Conservation (phyloP, 1,284 basidiomycete genomes). For the Trichosporon ovoides region DNA sequence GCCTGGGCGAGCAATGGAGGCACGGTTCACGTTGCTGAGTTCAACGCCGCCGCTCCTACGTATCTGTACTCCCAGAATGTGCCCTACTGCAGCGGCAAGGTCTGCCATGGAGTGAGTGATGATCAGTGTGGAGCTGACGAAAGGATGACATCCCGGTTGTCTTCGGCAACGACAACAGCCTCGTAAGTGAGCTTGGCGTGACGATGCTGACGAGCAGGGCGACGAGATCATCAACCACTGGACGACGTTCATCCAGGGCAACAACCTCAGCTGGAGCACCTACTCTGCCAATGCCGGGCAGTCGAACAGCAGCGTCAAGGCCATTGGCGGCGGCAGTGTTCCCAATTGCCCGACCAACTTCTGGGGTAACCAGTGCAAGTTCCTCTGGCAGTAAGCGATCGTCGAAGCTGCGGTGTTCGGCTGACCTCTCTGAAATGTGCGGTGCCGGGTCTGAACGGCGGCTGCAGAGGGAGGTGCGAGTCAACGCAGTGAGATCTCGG, state of each 20-base stretch:
- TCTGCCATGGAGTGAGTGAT: conserved; percentile 31
- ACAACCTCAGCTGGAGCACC: conserved; percentile 9
- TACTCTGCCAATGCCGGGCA: conserved; percentile 8
- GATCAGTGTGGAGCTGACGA: background rate
- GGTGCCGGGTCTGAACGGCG: too few relatives aligned
- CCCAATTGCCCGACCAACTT: conserved; percentile 25
- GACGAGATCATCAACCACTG: conserved; percentile 23
- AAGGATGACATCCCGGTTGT: conserved; percentile 38
- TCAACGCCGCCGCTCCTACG: conserved; percentile 58
- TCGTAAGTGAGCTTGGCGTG: conserved; percentile 14
- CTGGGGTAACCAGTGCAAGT: conserved; percentile 30
- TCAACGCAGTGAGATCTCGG: background rate
- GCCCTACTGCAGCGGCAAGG: conserved; percentile 21
- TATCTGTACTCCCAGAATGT: conserved; percentile 58
- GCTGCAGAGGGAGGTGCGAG: too few relatives aligned
- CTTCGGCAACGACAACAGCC: conserved; percentile 22
- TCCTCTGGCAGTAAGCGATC: conserved; percentile 33
- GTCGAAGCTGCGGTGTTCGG: background rate
- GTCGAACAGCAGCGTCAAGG: conserved; percentile 9
- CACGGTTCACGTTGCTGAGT: conserved; percentile 65
- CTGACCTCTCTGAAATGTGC: background rate
- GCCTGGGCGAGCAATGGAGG: conserved; percentile 63
- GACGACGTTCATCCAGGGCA: conserved; percentile 33
- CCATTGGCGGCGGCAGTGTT: conserved; percentile 24
- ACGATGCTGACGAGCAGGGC: conserved; percentile 13